Percentiles rank a stretch among this genome's conserved stretches.
phyloP scores from a whole-genome alignment of 345 rosid genomes.

The Eucalyptus pauciflora region DNA sequence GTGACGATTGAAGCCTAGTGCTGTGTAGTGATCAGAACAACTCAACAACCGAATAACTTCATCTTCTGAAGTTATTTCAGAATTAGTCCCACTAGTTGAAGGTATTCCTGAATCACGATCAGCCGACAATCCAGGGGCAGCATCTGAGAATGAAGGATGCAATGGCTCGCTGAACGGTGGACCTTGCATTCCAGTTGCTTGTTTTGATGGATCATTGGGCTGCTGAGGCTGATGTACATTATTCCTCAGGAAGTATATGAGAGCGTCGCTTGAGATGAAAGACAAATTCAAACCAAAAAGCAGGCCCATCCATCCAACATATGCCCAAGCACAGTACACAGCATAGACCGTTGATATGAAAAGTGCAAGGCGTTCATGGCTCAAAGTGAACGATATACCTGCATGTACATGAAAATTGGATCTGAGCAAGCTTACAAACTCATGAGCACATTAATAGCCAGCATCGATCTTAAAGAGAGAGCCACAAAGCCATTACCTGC shows the following conservation, averaged over 20 bases:
- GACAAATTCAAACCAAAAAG: constrained; percentile 78
- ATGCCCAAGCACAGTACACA: constrained; percentile 63
- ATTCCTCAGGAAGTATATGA: constrained; percentile 66
- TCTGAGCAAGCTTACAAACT: neutral
- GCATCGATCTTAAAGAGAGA: neutral
- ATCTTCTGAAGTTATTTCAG: constrained; percentile 84
- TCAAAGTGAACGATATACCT: constrained; percentile 66
- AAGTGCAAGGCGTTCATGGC: constrained; percentile 65
- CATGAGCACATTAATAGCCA: neutral
- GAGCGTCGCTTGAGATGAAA: constrained; percentile 81
- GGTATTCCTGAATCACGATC: constrained; percentile 71
- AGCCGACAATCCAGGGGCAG: constrained; percentile 41
- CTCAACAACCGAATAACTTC: constrained; percentile 76
- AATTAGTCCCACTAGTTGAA: constrained; percentile 79
- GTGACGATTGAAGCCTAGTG: constrained; percentile 54
- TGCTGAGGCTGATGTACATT: constrained; percentile 39
- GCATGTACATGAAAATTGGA: constrained; percentile 2
- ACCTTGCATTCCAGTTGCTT: constrained; percentile 30
- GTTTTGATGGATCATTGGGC: constrained; percentile 25
- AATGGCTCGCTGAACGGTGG: constrained; percentile 36
- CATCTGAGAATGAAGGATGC: constrained; percentile 48
- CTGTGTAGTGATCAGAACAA: constrained; percentile 81
- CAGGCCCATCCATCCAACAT: constrained; percentile 81
- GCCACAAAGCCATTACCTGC: constrained; percentile 42
- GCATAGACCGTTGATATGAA: constrained; percentile 57